Percentiles rank a stretch among this genome's conserved stretches.
Evolutionary conservation across 306 rosid genomes (phyloP).

Genomic region (Adenanthera pavonina): DNA sequence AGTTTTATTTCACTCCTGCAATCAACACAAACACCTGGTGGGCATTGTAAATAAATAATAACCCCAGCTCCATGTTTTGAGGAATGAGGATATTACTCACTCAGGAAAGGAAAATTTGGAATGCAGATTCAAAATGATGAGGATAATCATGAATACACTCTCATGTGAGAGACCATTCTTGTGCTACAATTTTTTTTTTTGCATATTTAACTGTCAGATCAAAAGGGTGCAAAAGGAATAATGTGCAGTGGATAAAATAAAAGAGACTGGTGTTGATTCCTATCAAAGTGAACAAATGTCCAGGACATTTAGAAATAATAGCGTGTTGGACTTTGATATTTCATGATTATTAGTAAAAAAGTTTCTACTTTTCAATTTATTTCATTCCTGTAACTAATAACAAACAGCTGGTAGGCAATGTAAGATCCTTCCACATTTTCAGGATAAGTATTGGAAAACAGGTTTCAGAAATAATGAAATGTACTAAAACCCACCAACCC

Average conservation of each 20-base stretch:
- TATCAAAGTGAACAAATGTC: not conserved
- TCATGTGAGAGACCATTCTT: constrained; percentile 35
- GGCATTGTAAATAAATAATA: not conserved
- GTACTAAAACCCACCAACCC: not conserved
- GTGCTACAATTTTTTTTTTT: constrained; percentile 33
- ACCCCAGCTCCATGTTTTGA: not conserved
- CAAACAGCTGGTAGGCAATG: not conserved
- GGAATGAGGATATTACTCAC: not conserved
- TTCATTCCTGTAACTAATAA: not conserved
- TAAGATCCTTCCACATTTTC: not conserved
- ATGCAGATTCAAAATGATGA: not conserved
- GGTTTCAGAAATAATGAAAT: not conserved
- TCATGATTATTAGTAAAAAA: not conserved
- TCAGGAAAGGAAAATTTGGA: not conserved
- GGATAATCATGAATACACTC: not conserved
- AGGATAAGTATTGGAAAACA: not conserved
- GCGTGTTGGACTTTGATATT: not conserved
- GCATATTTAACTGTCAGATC: constrained; percentile 42
- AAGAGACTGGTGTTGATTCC: constrained; percentile 8
- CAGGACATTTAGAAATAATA: not conserved
- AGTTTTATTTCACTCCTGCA: not conserved
- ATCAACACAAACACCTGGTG: not conserved
- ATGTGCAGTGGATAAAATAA: constrained; percentile 27
- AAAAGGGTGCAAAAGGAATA: constrained; percentile 41
- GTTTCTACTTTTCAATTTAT: not conserved